Percentiles rank a stretch among this genome's conserved stretches.
phyloP scores from a whole-genome alignment of 2,329 filamentous ascomycete genomes.

The Corniculantispora saksenae region DNA sequence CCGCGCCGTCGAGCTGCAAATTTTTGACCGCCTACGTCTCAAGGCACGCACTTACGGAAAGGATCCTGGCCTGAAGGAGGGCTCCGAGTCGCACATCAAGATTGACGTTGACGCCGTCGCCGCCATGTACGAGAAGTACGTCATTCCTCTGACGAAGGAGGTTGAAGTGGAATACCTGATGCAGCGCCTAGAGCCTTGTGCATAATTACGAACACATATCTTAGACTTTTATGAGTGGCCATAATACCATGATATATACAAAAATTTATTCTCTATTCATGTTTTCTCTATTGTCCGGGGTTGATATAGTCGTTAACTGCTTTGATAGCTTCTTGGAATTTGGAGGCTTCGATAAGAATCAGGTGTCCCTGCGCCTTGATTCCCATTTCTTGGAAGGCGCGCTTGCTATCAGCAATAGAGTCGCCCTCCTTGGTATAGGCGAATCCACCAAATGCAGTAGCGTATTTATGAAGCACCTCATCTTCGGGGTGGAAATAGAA shows the following conservation, averaged over 20 bases:
- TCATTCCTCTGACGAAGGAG: slow-evolving; percentile 96
- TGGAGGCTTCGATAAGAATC: slow-evolving; percentile 80
- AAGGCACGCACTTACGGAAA: slow-evolving; percentile 95
- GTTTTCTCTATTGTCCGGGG: slow-evolving; percentile 43
- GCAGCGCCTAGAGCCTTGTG: slow-evolving; percentile 69
- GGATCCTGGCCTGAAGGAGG: slow-evolving; percentile 69
- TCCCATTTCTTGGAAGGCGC: slow-evolving; percentile 91
- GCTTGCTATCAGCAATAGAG: slow-evolving; percentile 82
- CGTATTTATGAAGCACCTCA: slow-evolving; percentile 79
- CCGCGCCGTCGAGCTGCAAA: slow-evolving; percentile 82
- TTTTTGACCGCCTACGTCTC: slow-evolving; percentile 79
- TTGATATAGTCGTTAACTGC: slow-evolving; percentile 74
- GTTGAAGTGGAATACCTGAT: slow-evolving; percentile 98
- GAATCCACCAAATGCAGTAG: slow-evolving; percentile 68
- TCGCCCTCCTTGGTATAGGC: slow-evolving; percentile 82
- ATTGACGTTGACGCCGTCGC: slow-evolving; percentile 92
- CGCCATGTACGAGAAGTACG: slow-evolving; percentile 85
- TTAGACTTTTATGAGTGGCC: not conserved
- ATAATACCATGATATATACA: slow-evolving; percentile 16
- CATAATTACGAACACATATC: slow-evolving; percentile 23
- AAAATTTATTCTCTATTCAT: not conserved
- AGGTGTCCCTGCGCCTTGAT: slow-evolving; percentile 81
- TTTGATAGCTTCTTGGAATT: slow-evolving; percentile 75
- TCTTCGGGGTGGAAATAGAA: slow-evolving; percentile 98
- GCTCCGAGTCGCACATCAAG: slow-evolving; percentile 64